These are phyloP conservation scores for Leishmania braziliensis DNA, from an alignment of 208 protist genomes.

Conservation along the genomic window DNA sequence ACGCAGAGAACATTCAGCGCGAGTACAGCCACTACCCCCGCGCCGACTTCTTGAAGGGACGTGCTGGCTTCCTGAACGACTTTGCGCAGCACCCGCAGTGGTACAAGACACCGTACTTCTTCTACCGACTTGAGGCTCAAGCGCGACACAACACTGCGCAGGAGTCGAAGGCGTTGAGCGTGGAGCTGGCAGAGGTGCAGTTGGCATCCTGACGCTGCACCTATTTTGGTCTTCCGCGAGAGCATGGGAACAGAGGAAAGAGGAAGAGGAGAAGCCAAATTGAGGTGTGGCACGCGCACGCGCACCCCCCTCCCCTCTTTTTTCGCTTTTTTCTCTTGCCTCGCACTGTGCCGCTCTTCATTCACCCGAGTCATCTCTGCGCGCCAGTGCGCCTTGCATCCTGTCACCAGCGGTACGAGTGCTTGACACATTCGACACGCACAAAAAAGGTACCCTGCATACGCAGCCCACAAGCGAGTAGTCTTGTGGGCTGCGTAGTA, in stretches of 20 bases:
- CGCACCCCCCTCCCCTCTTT: not conserved
- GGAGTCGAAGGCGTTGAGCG: constrained; percentile 44
- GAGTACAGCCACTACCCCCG: constrained; percentile 66
- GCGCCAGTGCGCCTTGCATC: not conserved
- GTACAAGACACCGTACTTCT: constrained; percentile 84
- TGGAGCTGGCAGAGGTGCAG: constrained; percentile 11
- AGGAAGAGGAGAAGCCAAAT: not conserved
- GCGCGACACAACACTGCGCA: constrained; percentile 46
- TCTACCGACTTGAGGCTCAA: constrained; percentile 45
- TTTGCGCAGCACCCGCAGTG: constrained; percentile 55
- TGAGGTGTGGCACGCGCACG: not conserved
- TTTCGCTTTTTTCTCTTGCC: constrained; percentile 1
- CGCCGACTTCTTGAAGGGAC: constrained; percentile 52
- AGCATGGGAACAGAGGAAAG: not conserved
- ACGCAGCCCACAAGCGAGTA: not conserved
- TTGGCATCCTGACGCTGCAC: not conserved
- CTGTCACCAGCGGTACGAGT: not conserved
- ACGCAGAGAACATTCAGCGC: constrained; percentile 47
- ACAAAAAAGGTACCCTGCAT: not conserved
- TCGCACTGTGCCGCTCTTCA: constrained; percentile 1
- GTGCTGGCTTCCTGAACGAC: constrained; percentile 41
- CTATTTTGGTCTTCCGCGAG: not conserved
- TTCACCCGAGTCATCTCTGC: no score
- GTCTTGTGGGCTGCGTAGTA: not conserved
- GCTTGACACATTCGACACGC: not conserved